Base-by-base conservation (phyloP, 1,284 basidiomycete species). In the Trichosporon sp. region DNA sequence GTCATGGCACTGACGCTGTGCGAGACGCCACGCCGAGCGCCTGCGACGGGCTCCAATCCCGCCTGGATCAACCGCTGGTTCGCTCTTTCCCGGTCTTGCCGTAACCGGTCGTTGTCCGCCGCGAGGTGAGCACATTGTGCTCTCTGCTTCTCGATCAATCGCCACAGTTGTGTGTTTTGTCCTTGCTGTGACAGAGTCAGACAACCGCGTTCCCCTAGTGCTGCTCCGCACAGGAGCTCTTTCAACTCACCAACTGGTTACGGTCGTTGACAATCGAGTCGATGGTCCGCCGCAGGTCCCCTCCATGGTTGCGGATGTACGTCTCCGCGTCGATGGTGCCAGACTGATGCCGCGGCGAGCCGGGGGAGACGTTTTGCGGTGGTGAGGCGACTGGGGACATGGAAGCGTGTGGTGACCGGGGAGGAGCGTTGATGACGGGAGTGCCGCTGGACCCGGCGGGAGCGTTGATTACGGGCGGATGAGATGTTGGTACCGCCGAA, bases 151-250 rank as follows among this genome's bases (percentile, higher is more conserved):
- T 95, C 93, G 79, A 95, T 90, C 71, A 95, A 86, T 81, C 93
- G 94, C 93, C 93, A 95, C 32, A 95, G 87, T 82, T 94, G 92
- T 6, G 89, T 85, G 80, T 95, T 95, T 84, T 95, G 93, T 9
- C 88, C 83, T 42, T 90, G 89, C 80, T 81, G 68, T 7, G 53
- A 34, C 11, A 53, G n/a, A 25, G 64, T 65, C 53, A 42, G 65
- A 29, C 25, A 34, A 51, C 42, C 12, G 18, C 34, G 31, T n/a
- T 29, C 27, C 44, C 3, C 18, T 18, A 7, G 2, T 12, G 3
- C 25, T 18, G 4, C 3, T 63, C 7, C 7, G 8, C 56, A n/a
- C 27, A 60, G 8, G 27, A 29, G 29, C 4, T 23, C 18, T 25
- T 51, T 18, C 18, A 6, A 71, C 79, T 66, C 65, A 79, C 81